A percentile compares a stretch with the other conserved stretches of the same genome.
Conservation (phyloP, 148 eudicot genomes). For the Rhododendron ovatum region DNA sequence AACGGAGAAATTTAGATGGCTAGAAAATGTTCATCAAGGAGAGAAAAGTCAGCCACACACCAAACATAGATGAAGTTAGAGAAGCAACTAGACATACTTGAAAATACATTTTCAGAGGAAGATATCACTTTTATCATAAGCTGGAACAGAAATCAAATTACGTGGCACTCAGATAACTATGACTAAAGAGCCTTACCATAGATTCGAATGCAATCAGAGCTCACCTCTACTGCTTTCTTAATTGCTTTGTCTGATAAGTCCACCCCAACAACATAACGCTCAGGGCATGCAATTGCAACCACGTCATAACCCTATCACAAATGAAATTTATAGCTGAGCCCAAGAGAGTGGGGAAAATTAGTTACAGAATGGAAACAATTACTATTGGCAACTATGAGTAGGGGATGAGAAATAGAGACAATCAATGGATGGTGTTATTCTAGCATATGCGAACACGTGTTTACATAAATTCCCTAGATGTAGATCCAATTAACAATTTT, state of each 20-base stretch:
- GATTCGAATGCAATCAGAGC: neutral
- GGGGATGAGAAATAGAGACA: neutral
- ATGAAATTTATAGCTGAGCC: neutral
- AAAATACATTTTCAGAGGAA: neutral
- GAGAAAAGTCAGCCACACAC: neutral
- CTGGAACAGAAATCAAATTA: neutral
- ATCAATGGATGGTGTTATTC: neutral
- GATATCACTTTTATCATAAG: neutral
- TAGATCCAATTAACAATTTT: neutral
- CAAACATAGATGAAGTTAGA: neutral
- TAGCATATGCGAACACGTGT: neutral
- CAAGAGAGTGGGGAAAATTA: neutral
- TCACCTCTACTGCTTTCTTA: conserved; percentile 58
- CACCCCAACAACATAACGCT: conserved; percentile 78
- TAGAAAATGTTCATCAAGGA: neutral
- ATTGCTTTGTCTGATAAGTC: conserved; percentile 67
- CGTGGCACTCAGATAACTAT: neutral
- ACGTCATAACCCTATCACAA: conserved; percentile 67
- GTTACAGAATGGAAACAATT: neutral
- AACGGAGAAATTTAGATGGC: neutral
- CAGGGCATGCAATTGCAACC: conserved; percentile 62
- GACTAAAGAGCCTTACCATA: neutral
- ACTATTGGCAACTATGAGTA: neutral
- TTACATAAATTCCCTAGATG: neutral
- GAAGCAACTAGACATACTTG: neutral